phyloP scores from a whole-genome alignment of 2,329 filamentous ascomycete species.

The Ophiostoma populinum region DNA sequence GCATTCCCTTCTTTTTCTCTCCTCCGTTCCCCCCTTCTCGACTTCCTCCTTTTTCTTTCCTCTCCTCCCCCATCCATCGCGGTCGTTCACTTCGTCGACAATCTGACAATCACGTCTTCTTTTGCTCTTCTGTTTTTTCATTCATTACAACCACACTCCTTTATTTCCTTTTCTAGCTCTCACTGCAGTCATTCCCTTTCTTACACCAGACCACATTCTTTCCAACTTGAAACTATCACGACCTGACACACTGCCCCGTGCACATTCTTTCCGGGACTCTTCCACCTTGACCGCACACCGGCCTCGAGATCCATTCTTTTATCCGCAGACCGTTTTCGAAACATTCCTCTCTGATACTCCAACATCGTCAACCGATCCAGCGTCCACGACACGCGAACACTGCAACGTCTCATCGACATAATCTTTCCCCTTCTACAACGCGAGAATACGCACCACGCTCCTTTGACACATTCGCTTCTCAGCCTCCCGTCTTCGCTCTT shows the following conservation, averaged over 20 bases:
- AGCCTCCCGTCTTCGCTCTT: slow-evolving; percentile 2
- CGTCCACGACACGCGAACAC: too few species aligned
- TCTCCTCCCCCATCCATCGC: slow-evolving; percentile 16
- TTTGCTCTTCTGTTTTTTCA: slow-evolving; percentile 14
- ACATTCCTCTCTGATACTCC: not conserved
- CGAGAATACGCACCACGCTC: slow-evolving; percentile 19
- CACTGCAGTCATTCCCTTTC: slow-evolving; percentile 32
- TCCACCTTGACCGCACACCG: slow-evolving; percentile 12
- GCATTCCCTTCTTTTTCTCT: slow-evolving; percentile 1
- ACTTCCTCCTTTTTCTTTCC: slow-evolving; percentile 3
- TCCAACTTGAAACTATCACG: slow-evolving; percentile 19
- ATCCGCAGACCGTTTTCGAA: not conserved
- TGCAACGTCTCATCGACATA: too few species aligned
- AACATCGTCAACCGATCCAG: not conserved
- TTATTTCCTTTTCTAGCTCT: slow-evolving; percentile 22
- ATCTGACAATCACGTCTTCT: slow-evolving; percentile 20
- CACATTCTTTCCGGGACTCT: slow-evolving; percentile 35
- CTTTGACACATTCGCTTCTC: slow-evolving; percentile 16
- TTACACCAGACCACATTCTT: slow-evolving; percentile 18
- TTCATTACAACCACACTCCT: slow-evolving; percentile 22
- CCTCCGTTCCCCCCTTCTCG: slow-evolving; percentile 4
- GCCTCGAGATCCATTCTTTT: slow-evolving; percentile 1
- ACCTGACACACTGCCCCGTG: slow-evolving; percentile 20
- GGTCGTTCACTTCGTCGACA: slow-evolving; percentile 11
- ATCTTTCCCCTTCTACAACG: slow-evolving; percentile 12